These are phyloP conservation scores for Leucocoprinus gongylophorus DNA, from an alignment of 1,284 basidiomycete genomes.

Conservation along the genomic window DNA sequence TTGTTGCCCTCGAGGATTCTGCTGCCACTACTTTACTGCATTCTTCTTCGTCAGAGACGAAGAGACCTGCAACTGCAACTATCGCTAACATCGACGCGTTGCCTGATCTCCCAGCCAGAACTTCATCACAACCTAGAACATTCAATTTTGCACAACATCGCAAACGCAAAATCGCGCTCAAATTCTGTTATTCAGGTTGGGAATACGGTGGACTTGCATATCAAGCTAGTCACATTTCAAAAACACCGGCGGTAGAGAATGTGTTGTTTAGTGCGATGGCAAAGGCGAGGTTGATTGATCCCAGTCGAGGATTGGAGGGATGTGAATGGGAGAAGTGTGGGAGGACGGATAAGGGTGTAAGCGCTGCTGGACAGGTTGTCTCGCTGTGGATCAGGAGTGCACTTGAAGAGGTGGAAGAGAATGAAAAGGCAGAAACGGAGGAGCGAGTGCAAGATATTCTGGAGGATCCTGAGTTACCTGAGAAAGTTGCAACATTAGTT, in stretches of 20 bases:
- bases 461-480: constrained; percentile 25
- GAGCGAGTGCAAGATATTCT: constrained; percentile 16
- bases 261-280: constrained; percentile 80
- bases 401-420: constrained; percentile 21
- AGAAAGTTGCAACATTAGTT: constrained; percentile 27
- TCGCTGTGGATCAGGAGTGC: constrained; percentile 84
- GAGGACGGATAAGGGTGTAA: constrained; percentile 92
- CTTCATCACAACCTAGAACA: constrained; percentile 14
- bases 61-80: not conserved
- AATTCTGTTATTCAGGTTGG: constrained; percentile 90
- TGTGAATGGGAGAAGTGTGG: constrained; percentile 92
- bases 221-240: constrained; percentile 56
- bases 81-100: not conserved
- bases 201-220: constrained; percentile 88
- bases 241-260: constrained; percentile 84
- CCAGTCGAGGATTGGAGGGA: constrained; percentile 67
- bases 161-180: constrained; percentile 84
- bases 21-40: not conserved
- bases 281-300: constrained; percentile 70
- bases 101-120: not conserved
- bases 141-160: constrained; percentile 68
- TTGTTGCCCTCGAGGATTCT: constrained; percentile 12
- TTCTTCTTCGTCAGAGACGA: not conserved
- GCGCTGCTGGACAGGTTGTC: constrained; percentile 90
- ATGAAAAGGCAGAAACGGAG: too few relatives aligned